Percentiles rank a stretch among this genome's conserved stretches.
Conservation (phyloP, 1,284 basidiomycete genomes). For the Neonothopanus nambi region DNA sequence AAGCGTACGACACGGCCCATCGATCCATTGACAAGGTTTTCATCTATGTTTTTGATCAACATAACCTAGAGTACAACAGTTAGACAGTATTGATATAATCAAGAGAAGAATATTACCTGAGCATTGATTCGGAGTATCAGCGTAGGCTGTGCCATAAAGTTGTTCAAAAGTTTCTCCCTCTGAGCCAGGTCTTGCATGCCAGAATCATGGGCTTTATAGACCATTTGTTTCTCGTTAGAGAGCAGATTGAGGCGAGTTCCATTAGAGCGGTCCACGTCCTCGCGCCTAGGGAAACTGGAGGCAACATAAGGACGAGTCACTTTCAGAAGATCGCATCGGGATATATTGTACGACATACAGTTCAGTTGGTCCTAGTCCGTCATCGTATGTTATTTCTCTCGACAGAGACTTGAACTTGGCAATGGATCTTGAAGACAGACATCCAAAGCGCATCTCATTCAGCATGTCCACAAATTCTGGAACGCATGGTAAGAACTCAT, state of each 20-base stretch:
- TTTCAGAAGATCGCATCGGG: no score
- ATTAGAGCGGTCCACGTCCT: conserved; percentile 92
- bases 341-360: conserved; percentile 45
- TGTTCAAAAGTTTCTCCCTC: conserved; percentile 65
- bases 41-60: conserved; percentile 75
- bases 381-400: conserved; percentile 59
- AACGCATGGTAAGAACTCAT: conserved; percentile 1
- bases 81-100: not conserved
- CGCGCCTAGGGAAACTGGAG: conserved; percentile 79
- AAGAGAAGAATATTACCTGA: conserved; percentile 29
- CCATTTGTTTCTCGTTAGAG: conserved; percentile 34
- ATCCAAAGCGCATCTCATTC: conserved; percentile 88
- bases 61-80: conserved; percentile 50
- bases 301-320: conserved; percentile 1
- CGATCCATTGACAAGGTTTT: conserved; percentile 84
- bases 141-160: conserved; percentile 69
- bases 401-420: conserved; percentile 61
- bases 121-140: conserved; percentile 66
- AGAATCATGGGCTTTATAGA: conserved; percentile 52
- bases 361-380: conserved; percentile 83
- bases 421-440: conserved; percentile 48
- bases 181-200: conserved; percentile 52
- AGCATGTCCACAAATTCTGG: conserved; percentile 86
- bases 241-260: conserved; percentile 57
- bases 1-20: conserved; percentile 84